Evolutionary conservation across 345 rosid species (phyloP).

Genomic region (Carallia brachiata): DNA sequence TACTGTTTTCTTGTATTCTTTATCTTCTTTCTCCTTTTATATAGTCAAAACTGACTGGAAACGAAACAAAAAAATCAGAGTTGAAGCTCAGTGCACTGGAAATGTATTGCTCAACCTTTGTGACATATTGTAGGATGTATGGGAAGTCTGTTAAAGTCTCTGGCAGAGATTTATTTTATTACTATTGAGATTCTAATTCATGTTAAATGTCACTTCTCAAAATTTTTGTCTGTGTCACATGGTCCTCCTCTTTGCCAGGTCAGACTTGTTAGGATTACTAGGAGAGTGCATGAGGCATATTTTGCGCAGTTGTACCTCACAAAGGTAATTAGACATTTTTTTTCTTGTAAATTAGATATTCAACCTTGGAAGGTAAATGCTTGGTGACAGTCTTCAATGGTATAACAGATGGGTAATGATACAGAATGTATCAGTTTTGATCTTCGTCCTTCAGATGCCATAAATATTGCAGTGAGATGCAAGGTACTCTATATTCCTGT

Average conservation of each 20-base stretch:
- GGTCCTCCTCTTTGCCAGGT: constrained; percentile 48
- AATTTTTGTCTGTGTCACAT: constrained; percentile 9
- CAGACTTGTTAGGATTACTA: constrained; percentile 83
- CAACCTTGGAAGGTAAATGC: not conserved
- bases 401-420: constrained; percentile 57
- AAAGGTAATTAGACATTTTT: constrained; percentile 44
- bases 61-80: not conserved
- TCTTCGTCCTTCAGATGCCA: constrained; percentile 96
- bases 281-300: constrained; percentile 91
- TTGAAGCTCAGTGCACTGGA: not conserved
- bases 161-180: not conserved
- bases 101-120: not conserved
- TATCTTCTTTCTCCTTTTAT: not conserved
- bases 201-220: not conserved
- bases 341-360: not conserved
- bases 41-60: not conserved
- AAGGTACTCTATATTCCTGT: constrained; percentile 46
- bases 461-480: constrained; percentile 97
- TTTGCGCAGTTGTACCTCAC: constrained; percentile 78
- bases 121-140: not conserved
- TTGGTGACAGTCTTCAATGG: constrained; percentile 20
- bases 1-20: not conserved
- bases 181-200: not conserved
- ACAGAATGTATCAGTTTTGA: constrained; percentile 72
- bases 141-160: not conserved